These are phyloP conservation scores for Physcia stellaris DNA, from an alignment of 495 filamentous ascomycete genomes.

Conservation along the genomic window DNA sequence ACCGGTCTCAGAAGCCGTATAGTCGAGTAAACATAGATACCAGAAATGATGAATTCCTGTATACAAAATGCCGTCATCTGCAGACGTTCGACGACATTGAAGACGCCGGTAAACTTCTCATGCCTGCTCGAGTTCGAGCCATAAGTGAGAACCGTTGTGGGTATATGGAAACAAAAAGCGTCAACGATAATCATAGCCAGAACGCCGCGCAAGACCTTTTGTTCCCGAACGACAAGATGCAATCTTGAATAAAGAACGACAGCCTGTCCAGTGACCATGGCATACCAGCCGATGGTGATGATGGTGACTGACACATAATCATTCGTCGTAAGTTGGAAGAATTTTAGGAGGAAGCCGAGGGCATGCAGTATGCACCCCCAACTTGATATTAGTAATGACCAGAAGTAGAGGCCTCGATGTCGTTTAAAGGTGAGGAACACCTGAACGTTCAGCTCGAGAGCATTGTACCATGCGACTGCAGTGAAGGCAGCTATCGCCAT, in stretches of 20 bases:
- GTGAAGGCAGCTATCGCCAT: conserved; percentile 32
- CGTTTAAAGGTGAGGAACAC: conserved; percentile 37
- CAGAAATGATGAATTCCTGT: conserved; percentile 44
- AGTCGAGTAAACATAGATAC: conserved; percentile 42
- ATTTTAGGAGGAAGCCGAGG: conserved; percentile 37
- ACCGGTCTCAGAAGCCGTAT: conserved; percentile 34
- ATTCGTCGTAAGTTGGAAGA: conserved; percentile 23
- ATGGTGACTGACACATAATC: conserved; percentile 29
- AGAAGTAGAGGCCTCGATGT: conserved; percentile 40
- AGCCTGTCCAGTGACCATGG: conserved; percentile 39
- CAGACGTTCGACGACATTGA: conserved; percentile 41
- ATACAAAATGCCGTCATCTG: conserved; percentile 42
- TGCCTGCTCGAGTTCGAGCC: conserved; percentile 27
- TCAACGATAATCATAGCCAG: conserved; percentile 30
- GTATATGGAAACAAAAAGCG: conserved; percentile 32
- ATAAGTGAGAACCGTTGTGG: conserved; percentile 36
- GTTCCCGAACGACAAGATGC: conserved; percentile 34
- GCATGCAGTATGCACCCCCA: conserved; percentile 33
- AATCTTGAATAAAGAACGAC: conserved; percentile 38
- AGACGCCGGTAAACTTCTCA: conserved; percentile 26
- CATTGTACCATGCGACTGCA: conserved; percentile 35
- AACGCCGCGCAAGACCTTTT: conserved; percentile 27
- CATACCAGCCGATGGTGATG: conserved; percentile 38
- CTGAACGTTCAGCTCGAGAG: conserved; percentile 34
- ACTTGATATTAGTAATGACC: conserved; percentile 31